Percentiles rank a stretch among this genome's conserved stretches.
Evolutionary conservation across 73 alveolate genomes (phyloP).

Genomic region (Uronychia setigera): DNA sequence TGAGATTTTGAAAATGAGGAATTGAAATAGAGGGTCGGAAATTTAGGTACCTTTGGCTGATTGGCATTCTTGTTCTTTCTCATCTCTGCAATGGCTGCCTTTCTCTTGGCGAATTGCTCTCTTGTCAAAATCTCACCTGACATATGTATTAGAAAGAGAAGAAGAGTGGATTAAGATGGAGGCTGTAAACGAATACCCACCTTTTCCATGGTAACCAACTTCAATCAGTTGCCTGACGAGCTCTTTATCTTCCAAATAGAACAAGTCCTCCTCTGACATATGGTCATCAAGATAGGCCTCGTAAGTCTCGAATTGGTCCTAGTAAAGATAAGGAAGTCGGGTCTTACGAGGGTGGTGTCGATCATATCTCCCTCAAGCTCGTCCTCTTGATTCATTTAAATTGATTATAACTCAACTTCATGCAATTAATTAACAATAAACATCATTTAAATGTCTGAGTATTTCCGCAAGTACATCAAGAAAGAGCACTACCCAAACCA

Average conservation of each 20-base stretch:
- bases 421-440: background rate
- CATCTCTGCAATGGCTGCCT: constrained; percentile 93
- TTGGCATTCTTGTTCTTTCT: constrained; percentile 77
- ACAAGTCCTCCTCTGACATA: constrained; percentile 88
- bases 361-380: constrained; percentile 78
- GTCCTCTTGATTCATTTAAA: constrained; percentile 58
- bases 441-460: constrained; percentile 15
- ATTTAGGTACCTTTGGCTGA: constrained; percentile 68
- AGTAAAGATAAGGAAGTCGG: background rate
- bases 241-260: constrained; percentile 95
- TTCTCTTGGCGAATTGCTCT: constrained; percentile 89
- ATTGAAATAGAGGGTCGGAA: constrained; percentile 11
- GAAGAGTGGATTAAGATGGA: background rate
- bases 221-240: constrained; percentile 95
- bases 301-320: constrained; percentile 84
- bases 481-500: constrained; percentile 19
- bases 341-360: constrained; percentile 66
- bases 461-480: constrained; percentile 23
- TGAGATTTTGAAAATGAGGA: background rate
- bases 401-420: background rate
- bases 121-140: constrained; percentile 87
- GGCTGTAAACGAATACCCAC: background rate
- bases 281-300: constrained; percentile 94
- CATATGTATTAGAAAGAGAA: background rate
- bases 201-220: constrained; percentile 94